Conservation (phyloP, 1,139 yeast genomes). For the Lodderomyces margitis region DNA sequence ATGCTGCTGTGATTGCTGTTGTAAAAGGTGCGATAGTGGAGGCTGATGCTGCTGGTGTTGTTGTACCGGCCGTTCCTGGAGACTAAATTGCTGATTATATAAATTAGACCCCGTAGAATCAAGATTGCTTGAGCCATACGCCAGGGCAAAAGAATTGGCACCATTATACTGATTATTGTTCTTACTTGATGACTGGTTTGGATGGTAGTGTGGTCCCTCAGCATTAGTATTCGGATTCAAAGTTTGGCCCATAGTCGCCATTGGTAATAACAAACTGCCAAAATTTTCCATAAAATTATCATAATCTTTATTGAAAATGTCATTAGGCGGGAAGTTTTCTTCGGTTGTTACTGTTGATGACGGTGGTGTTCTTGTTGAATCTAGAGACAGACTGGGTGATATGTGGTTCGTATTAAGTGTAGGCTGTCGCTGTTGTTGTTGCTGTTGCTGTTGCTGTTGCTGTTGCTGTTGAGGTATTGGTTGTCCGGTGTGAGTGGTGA, state of each 20-base stretch:
- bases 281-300: constrained; percentile 15
- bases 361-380: background rate
- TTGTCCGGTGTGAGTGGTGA: background rate
- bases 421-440: constrained; percentile 4
- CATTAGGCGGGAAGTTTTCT: background rate
- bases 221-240: background rate
- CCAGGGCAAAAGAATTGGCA: background rate
- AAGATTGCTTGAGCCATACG: background rate
- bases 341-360: background rate
- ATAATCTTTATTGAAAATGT: constrained; percentile 13
- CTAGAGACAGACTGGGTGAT: background rate
- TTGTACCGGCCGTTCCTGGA: background rate
- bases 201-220: background rate
- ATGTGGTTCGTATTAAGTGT: background rate
- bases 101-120: background rate
- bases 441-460: background rate
- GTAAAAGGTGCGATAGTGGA: constrained; percentile 4
- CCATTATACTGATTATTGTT: background rate
- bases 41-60: constrained; percentile 1
- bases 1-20: background rate
- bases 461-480: background rate
- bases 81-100: background rate
- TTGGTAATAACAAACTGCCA: constrained; percentile 13
- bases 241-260: constrained; percentile 3
- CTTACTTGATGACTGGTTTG: no score